Base-by-base conservation (phyloP, 2,329 filamentous ascomycete species). In the Diaporthe batatas region DNA sequence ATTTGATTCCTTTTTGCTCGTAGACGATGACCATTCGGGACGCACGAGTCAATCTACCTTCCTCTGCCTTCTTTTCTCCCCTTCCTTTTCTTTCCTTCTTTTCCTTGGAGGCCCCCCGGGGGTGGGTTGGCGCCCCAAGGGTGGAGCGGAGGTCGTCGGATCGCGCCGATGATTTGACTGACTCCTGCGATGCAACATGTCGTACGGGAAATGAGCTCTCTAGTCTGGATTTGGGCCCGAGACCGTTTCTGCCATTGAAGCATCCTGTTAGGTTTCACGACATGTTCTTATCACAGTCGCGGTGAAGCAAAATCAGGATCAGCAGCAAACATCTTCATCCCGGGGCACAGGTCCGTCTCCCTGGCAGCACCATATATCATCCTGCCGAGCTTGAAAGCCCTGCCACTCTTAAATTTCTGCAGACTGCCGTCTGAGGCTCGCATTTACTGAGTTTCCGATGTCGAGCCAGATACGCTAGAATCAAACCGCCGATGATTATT, bases 401-500 rank as follows among this genome's bases (percentile, higher is more conserved):
- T 39, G 39, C 5, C 8, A 7, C 25, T 59, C 44, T 25, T 14
- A 8, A 23, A 25, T 47, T 36, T 32, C 18, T 36, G 59, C 10
- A 18, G 6, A 65, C 8, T 10, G 59, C 42, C 3, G 32, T 16
- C 49, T 51, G 12, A 29, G n/a, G 21, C 32, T 65, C 25, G 25
- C 8, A 8, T 36, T 32, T n/a, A 32, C 44, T 32, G 18, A 29
- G 51, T 36, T 23, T n/a, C 44, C 29, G 12, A 36, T 23, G 25
- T 51, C 36, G 44, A 51, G 29, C 29, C 62, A 25, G 29, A 23
- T 25, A 32, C n/a, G 36, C 32, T 53, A 25, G 18, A 42, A 42
- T 32, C 29, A 29, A 51, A 57, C 51, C 25, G 62, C 44, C 42
- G 54, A 44, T 25, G 49, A 62, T 53, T 70, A 53, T 62, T 70